phyloP scores from a whole-genome alignment of 345 rosid genomes.

The Salix brachista region DNA sequence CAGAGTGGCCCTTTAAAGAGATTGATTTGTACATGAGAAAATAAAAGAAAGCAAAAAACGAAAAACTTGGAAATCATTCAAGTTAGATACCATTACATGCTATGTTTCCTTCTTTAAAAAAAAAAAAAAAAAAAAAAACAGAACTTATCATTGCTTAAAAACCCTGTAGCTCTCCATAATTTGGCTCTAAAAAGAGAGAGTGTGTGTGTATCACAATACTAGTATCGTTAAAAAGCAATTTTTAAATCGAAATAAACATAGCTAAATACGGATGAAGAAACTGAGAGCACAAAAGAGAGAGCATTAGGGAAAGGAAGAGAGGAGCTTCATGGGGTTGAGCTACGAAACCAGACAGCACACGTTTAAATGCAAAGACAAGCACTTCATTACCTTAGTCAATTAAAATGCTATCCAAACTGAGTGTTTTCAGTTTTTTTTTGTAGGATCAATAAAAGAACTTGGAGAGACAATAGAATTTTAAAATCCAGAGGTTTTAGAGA shows the following conservation, averaged over 20 bases:
- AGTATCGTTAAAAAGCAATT: background rate
- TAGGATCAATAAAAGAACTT: background rate
- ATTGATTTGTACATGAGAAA: background rate
- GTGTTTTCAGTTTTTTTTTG: background rate
- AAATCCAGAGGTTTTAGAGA: conserved; percentile 5
- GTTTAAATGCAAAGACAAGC: background rate
- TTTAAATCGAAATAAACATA: background rate
- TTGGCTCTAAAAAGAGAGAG: background rate
- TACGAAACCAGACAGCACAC: background rate
- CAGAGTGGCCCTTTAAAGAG: background rate
- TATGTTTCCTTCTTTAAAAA: background rate
- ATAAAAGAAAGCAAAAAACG: background rate
- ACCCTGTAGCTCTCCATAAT: background rate
- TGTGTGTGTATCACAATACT: background rate
- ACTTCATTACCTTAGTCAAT: background rate
- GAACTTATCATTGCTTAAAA: background rate
- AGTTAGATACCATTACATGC: background rate
- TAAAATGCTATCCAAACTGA: background rate
- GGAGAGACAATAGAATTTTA: background rate
- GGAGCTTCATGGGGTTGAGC: background rate
- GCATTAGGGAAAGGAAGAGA: background rate
- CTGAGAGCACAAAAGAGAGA: background rate
- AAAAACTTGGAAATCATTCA: background rate
- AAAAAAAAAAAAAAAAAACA: background rate
- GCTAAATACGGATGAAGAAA: background rate